phyloP scores from a whole-genome alignment of 2,329 filamentous ascomycete genomes.

The Aureobasidium uvarum region DNA sequence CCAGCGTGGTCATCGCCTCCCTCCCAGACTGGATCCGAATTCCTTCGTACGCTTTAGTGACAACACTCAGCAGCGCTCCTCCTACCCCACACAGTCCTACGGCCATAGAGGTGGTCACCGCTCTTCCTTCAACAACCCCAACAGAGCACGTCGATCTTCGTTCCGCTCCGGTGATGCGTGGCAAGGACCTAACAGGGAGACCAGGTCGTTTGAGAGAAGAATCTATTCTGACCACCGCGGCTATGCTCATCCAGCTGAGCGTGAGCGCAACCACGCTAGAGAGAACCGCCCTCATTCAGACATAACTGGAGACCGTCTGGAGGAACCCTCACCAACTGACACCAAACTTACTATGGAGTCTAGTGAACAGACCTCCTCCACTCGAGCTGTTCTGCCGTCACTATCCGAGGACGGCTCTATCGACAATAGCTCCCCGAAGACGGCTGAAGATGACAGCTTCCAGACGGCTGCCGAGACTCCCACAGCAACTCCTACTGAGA shows the following conservation, averaged over 20 bases:
- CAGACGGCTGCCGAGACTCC: slow-evolving; percentile 36
- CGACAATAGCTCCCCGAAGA: slow-evolving; percentile 1
- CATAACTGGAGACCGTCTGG: neutral
- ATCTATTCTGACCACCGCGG: neutral
- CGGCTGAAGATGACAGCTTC: slow-evolving; percentile 36
- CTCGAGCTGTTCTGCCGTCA: neutral
- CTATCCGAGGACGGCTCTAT: neutral
- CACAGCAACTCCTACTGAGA: neutral
- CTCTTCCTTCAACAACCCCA: neutral
- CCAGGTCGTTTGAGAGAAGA: slow-evolving; percentile 4
- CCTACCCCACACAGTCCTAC: neutral
- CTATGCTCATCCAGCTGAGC: neutral
- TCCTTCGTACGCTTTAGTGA: slow-evolving; percentile 1
- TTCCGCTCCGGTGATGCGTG: slow-evolving; percentile 1
- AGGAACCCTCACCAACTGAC: neutral
- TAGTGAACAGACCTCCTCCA: neutral
- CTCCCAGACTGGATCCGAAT: slow-evolving; percentile 1
- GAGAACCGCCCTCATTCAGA: slow-evolving; percentile 1
- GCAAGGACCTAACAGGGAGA: slow-evolving; percentile 1
- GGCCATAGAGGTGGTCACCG: neutral
- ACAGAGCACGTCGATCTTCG: neutral
- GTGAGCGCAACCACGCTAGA: neutral
- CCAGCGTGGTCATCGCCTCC: neutral
- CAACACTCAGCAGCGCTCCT: neutral
- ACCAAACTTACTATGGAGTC: neutral